Conservation (phyloP, 495 filamentous ascomycete genomes). For the Podospora tetraspora region DNA sequence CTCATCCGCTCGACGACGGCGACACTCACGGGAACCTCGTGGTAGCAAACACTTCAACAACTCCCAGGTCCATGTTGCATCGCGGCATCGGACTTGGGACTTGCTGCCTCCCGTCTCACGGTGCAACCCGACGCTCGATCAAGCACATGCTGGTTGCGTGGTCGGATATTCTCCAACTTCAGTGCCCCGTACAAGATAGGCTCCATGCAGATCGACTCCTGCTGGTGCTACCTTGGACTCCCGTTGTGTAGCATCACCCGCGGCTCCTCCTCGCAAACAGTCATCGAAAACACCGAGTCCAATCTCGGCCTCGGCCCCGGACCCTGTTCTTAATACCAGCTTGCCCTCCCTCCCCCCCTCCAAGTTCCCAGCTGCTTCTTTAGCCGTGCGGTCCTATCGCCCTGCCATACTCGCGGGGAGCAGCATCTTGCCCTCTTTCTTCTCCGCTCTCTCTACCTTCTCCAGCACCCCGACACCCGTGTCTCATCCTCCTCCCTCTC, state of each 20-base stretch:
- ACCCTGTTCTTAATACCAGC: constrained; percentile 1
- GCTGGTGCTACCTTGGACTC: neutral
- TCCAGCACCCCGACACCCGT: neutral
- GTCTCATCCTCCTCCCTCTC: neutral
- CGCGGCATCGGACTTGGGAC: neutral
- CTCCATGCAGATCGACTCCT: neutral
- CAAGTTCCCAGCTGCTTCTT: constrained; percentile 3
- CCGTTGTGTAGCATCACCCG: neutral
- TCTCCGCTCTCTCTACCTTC: neutral
- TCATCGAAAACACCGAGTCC: neutral
- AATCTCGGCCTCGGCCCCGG: constrained; percentile 9
- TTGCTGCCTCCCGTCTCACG: neutral
- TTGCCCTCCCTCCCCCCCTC: neutral
- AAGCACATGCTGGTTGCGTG: neutral
- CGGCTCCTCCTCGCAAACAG: neutral
- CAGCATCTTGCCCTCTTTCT: constrained; percentile 1
- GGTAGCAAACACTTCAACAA: neutral
- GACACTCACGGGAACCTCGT: neutral
- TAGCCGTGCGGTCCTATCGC: constrained; percentile 12
- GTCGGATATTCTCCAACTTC: neutral
- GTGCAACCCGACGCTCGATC: neutral
- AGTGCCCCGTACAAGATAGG: neutral
- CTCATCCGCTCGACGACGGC: neutral
- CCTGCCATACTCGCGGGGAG: neutral
- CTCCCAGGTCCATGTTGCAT: neutral